Base-by-base conservation (phyloP, 2,329 filamentous ascomycete genomes). In the Dactylonectria macrodidyma region DNA sequence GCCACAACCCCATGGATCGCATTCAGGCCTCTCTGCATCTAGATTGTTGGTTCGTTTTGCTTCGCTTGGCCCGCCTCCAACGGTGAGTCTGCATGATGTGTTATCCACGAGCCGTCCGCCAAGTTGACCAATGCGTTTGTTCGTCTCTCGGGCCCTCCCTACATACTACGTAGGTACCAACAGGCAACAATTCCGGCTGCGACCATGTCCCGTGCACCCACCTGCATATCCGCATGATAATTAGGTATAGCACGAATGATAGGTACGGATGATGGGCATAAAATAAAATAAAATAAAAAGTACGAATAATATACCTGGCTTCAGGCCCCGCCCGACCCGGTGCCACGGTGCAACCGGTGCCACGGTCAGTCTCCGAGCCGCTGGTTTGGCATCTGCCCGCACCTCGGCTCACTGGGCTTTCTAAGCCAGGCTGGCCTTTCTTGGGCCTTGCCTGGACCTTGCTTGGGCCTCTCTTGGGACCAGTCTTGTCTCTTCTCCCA, bases 271-370 rank as follows among this genome's bases (percentile, higher is more conserved):
- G 26, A 30, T 30, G 26, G 7, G 26, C 26, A 30, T 30, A 30
- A 30, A 30, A 30, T 30, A 30, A 19, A 19, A 19, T 19, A 19
- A 19, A 19, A 19, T 7, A 30, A 30, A 30, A 30, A 30, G 4
- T 60, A 48, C 62, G 62, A 65, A 65, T 65, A 41, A 56, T 44
- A 50, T 50, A 34, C 62, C 62, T 38, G 57, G 51, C 47, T 44
- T 22, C 36, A 30, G 26, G 56, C 55, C 56, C 61, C 62, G 62
- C 62, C 46, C 66, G 73, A 67, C 66, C 70, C 72, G 67, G 65
- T 61, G 68, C 70, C 64, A 69, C 72, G 74, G 72, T 65, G 36
- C 36, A 62, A 33, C 47, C 72, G 74, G 72, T 65, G 36, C 36
- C 63, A 33, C 47, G 33, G 48, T 58, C 46, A 10, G 46, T 62